phyloP scores from a whole-genome alignment of 768 basidiomycete species.

The Russula dissimulans region DNA sequence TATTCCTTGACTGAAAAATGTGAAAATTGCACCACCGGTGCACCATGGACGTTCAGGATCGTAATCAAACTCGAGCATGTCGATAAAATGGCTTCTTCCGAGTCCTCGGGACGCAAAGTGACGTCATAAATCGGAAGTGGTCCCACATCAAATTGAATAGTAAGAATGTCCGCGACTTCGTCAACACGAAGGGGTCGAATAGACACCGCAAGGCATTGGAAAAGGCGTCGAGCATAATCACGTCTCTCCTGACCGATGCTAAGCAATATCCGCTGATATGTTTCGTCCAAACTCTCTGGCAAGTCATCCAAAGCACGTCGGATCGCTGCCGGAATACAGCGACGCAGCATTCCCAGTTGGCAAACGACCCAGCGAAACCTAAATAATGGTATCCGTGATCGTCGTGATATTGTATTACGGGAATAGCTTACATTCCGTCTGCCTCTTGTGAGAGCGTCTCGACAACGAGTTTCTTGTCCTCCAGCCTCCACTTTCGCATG shows the following conservation, averaged over 20 bases:
- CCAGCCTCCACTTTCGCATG: background rate
- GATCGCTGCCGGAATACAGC: background rate
- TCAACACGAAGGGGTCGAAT: background rate
- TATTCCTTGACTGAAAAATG: background rate
- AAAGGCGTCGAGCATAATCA: background rate
- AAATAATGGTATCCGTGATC: background rate
- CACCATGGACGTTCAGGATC: background rate
- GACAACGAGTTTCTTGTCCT: background rate
- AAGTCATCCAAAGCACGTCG: background rate
- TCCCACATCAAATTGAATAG: background rate
- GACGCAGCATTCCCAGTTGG: background rate
- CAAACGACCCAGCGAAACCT: conserved; percentile 7
- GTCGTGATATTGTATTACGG: background rate
- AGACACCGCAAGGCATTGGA: background rate
- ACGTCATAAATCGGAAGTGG: background rate
- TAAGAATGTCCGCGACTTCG: background rate
- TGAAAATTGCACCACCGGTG: background rate
- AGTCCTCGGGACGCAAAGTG: background rate
- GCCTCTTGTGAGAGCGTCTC: background rate
- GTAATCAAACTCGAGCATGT: background rate
- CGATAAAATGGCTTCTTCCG: background rate
- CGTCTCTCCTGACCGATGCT: background rate
- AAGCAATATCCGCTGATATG: background rate
- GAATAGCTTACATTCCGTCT: background rate
- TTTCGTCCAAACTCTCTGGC: conserved; percentile 1